Evolutionary conservation across 225 moss, liverwort and hornwort genomes (phyloP).

Genomic region (Ulota crispa): DNA sequence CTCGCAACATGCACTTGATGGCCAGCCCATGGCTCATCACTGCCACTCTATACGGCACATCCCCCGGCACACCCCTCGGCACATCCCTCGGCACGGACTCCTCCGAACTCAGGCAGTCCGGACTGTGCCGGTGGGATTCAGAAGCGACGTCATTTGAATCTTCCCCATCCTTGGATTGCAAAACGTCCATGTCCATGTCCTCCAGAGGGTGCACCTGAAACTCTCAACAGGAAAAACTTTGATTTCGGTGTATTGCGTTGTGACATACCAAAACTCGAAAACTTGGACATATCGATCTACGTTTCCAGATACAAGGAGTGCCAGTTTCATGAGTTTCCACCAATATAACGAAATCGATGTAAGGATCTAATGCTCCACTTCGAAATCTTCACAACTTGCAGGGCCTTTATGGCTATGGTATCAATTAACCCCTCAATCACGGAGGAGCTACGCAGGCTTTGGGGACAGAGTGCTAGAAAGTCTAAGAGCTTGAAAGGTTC

Average conservation of each 20-base stretch:
- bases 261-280: too few species aligned
- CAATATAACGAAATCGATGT: too few species aligned
- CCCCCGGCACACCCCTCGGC: conserved; percentile 8
- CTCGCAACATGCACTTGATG: conserved; percentile 73
- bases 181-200: conserved; percentile 46
- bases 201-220: conserved; percentile 47
- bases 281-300: too few species aligned
- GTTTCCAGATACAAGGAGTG: too few species aligned
- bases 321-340: too few species aligned
- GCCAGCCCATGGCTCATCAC: conserved; percentile 68
- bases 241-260: too few species aligned
- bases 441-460: background rate
- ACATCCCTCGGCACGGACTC: conserved; percentile 1
- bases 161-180: conserved; percentile 43
- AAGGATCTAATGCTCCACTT: background rate
- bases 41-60: conserved; percentile 50
- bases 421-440: background rate
- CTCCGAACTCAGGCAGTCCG: conserved; percentile 34
- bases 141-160: conserved; percentile 26
- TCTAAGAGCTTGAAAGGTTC: background rate
- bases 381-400: background rate
- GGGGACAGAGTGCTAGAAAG: background rate
- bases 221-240: too few species aligned
- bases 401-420: background rate
- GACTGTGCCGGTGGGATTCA: conserved; percentile 24